Evolutionary conservation across 805 yeast species (phyloP).

Genomic region (Wickerhamiella brachini): DNA sequence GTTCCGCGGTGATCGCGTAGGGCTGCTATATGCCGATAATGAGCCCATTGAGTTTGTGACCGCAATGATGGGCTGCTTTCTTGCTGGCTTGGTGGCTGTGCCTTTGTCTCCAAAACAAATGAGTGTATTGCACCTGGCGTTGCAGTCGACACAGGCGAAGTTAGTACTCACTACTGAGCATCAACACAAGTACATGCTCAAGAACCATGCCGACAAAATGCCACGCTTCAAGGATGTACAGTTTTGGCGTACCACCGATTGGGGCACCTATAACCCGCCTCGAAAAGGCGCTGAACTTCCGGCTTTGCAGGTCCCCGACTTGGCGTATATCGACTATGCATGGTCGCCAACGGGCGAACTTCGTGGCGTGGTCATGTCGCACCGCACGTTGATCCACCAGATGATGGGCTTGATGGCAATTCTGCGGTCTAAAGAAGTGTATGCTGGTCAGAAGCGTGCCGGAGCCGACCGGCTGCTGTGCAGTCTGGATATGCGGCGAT

Average conservation of each 20-base stretch:
- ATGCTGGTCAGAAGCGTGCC: slow-evolving; percentile 24
- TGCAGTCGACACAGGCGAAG: slow-evolving; percentile 56
- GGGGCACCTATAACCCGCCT: slow-evolving; percentile 54
- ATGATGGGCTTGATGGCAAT: slow-evolving; percentile 64
- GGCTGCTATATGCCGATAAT: slow-evolving; percentile 65
- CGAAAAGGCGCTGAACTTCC: slow-evolving; percentile 47
- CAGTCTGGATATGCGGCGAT: slow-evolving; percentile 56
- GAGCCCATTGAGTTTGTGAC: slow-evolving; percentile 78
- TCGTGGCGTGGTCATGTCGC: slow-evolving; percentile 87
- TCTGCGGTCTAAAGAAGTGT: slow-evolving; percentile 33
- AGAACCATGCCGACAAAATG: slow-evolving; percentile 34
- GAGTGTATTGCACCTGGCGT: slow-evolving; percentile 3
- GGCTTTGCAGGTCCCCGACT: slow-evolving; percentile 57
- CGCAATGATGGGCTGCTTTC: slow-evolving; percentile 79
- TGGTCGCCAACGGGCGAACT: slow-evolving; percentile 83
- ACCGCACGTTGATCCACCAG: slow-evolving; percentile 76
- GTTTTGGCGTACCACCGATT: slow-evolving; percentile 75
- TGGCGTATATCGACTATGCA: slow-evolving; percentile 88
- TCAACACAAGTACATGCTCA: slow-evolving; percentile 62
- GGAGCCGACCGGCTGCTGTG: slow-evolving; percentile 39
- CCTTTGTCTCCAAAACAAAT: slow-evolving; percentile 61
- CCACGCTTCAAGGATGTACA: slow-evolving; percentile 62
- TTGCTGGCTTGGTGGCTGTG: slow-evolving; percentile 89
- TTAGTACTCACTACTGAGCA: slow-evolving; percentile 70
- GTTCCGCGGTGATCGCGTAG: slow-evolving; percentile 71